Evolutionary conservation across 495 filamentous ascomycete genomes (phyloP).

Genomic region (Aspergillus taichungensis): DNA sequence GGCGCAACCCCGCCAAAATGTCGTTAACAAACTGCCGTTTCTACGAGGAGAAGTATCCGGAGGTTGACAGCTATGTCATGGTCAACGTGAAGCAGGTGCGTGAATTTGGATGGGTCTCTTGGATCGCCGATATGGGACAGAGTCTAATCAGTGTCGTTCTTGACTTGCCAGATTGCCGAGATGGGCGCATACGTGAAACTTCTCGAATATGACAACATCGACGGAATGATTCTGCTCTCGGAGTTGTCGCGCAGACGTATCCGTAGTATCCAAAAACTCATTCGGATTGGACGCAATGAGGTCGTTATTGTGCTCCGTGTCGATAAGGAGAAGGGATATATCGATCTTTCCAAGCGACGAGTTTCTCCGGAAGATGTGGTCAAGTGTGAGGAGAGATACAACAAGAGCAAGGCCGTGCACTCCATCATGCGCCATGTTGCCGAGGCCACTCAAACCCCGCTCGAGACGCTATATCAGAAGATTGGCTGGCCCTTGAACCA

Average conservation of each 20-base stretch:
- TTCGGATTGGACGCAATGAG: conserved; percentile 94
- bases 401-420: conserved; percentile 99
- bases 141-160: conserved; percentile 10
- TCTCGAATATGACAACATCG: conserved; percentile 98
- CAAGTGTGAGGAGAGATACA: conserved; percentile 97
- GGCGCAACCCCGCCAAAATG: conserved; percentile 57
- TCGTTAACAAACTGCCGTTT: conserved; percentile 98
- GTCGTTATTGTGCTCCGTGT: conserved; percentile 97
- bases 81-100: conserved; percentile 91
- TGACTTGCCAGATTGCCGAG: conserved; percentile 71
- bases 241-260: conserved; percentile 96
- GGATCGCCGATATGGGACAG: neutral
- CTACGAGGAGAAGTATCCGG: conserved; percentile 97
- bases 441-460: conserved; percentile 88
- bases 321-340: conserved; percentile 99
- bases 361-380: conserved; percentile 95
- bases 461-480: conserved; percentile 83
- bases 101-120: neutral
- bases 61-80: conserved; percentile 99
- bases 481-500: conserved; percentile 97
- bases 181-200: conserved; percentile 99
- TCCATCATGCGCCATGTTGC: conserved; percentile 97
- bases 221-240: conserved; percentile 97
- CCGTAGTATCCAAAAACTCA: conserved; percentile 96
- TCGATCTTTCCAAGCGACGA: conserved; percentile 96